Evolutionary conservation across 148 eudicot genomes (phyloP), one percentile per base, ranked within the genome.

Genomic region (Fagopyrum esculentum): DNA sequence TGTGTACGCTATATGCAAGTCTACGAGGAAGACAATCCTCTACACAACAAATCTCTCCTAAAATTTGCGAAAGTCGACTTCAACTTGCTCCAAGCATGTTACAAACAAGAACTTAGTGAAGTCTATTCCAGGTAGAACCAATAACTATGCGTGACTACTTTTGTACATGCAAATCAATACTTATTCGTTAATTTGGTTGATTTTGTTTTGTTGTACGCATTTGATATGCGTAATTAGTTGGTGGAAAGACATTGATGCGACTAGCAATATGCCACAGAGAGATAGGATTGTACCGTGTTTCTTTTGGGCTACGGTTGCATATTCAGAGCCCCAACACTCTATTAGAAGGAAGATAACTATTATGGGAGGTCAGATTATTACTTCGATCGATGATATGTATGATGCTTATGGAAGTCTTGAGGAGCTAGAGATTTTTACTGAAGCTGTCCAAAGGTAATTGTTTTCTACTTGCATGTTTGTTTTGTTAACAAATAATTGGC

Each of bases 1-100:
- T 78, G 83, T 6, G 45, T 61, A 15, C 71, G 16, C 55, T 82
- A 57, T 56, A 84, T 84, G 9, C 54, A 83, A 2, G 6, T 68
- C 63, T 86, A 84, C 63, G 76, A 84, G 35, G 60, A 72, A 59
- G 69, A 35, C 0, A 45, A 64, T 1, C 71, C 71, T 1, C 72
- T 59, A 4, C 66, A 77, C 13, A 49, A 79, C 50, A 64, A 84
- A 43, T 1, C 35, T 0, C 64, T 86, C 0, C 16, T 86, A 4
- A 48, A 69, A 22, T 47, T 83, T 4, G 81, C 84, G 0, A 83
- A 83, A 49, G 40, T 83, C 4, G 86, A 83, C 57, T 83, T 81
- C 75, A 81, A 86, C 45, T 50, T 76, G n/a, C n/a, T 86, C 66
- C 83, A 78, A 57, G 49, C 69, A 45, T 10, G 73, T 57, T 80